Conservation (phyloP, 2,329 filamentous ascomycete genomes). For the Venturia carpophila region DNA sequence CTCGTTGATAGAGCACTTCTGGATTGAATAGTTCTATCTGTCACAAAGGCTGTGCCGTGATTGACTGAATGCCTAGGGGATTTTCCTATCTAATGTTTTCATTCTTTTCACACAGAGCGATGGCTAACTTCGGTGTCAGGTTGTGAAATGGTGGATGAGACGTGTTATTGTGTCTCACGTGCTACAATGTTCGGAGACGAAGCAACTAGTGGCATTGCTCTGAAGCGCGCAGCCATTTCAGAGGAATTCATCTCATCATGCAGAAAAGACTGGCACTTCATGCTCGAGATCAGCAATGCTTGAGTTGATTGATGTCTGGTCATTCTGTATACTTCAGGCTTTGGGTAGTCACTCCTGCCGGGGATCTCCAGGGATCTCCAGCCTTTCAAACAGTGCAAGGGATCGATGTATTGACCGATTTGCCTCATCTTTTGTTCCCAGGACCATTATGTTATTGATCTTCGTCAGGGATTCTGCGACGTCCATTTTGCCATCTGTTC, state of each 20-base stretch:
- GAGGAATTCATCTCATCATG: neutral
- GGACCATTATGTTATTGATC: neutral
- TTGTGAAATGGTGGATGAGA: neutral
- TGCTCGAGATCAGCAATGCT: neutral
- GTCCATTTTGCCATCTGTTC: neutral
- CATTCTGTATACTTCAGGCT: neutral
- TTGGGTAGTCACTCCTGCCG: neutral
- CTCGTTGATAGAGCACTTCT: neutral
- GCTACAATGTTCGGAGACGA: neutral
- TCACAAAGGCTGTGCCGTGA: neutral
- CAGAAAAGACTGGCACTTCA: neutral
- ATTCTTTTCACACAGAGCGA: neutral
- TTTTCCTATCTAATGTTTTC: neutral
- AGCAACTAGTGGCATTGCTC: no score
- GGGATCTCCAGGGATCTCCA: neutral
- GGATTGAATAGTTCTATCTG: neutral
- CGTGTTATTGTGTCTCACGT: neutral
- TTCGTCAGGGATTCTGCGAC: neutral
- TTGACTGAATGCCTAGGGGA: neutral
- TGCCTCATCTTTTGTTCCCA: neutral
- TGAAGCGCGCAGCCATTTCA: neutral
- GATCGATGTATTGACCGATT: neutral
- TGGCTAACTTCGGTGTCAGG: neutral
- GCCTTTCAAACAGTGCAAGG: neutral
- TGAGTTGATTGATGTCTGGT: neutral